Conservation (phyloP, 176 grass and related monocot genomes). For the Secale cereale region DNA sequence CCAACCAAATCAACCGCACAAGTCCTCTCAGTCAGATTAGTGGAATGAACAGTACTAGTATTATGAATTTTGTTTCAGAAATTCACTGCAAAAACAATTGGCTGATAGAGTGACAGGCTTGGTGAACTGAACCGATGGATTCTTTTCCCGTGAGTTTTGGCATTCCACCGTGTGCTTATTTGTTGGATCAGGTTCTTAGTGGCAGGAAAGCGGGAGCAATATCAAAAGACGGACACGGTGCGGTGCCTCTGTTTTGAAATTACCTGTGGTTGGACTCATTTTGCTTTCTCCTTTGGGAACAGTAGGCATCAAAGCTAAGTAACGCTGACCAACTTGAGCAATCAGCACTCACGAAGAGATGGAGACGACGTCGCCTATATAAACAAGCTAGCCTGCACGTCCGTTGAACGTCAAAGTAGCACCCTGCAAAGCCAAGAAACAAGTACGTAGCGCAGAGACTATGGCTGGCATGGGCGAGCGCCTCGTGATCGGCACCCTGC, state of each 20-base stretch:
- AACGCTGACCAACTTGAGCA: background rate
- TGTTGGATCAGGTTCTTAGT: no score
- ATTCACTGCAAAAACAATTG: background rate
- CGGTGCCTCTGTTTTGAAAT: no score
- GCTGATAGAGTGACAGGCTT: background rate
- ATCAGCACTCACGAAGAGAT: background rate
- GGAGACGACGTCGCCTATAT: background rate
- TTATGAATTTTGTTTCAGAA: background rate
- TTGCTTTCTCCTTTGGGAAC: background rate
- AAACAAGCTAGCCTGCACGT: background rate
- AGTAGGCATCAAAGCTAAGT: background rate
- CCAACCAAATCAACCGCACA: background rate
- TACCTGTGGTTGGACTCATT: background rate
- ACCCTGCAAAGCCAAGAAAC: no score
- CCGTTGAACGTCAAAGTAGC: no score
- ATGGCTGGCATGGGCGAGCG: no score
- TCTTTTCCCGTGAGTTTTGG: no score
- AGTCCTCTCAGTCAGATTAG: background rate
- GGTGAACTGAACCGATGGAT: no score
- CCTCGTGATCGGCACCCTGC: no score
- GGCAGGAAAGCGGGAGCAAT: background rate
- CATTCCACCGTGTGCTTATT: background rate
- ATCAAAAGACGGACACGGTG: background rate
- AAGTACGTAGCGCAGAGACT: no score
- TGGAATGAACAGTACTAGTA: background rate